Conservation (phyloP, 1,139 yeast genomes). For the Taphrina communis region DNA sequence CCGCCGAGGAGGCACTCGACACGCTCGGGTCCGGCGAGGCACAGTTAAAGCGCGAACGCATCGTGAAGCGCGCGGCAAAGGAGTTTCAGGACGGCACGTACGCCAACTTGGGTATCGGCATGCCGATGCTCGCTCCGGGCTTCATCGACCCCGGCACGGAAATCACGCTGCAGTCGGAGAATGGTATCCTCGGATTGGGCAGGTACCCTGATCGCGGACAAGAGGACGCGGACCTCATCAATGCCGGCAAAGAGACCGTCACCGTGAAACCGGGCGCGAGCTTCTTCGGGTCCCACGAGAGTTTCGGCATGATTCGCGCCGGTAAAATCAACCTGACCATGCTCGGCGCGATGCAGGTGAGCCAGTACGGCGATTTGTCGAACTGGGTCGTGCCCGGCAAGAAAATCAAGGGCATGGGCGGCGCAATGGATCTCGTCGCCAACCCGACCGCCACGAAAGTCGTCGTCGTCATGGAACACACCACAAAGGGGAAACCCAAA, state of each 20-base stretch:
- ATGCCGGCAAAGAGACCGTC: constrained; percentile 62
- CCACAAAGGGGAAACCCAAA: constrained; percentile 58
- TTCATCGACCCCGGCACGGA: constrained; percentile 53
- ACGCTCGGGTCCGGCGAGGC: constrained; percentile 37
- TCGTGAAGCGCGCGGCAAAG: constrained; percentile 58
- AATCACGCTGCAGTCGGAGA: constrained; percentile 59
- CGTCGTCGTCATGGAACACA: constrained; percentile 61
- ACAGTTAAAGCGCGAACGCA: constrained; percentile 51
- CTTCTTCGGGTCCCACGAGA: constrained; percentile 60
- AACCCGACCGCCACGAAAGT: constrained; percentile 58
- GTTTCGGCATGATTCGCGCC: constrained; percentile 60
- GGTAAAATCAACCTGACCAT: constrained; percentile 58
- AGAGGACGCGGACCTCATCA: constrained; percentile 59
- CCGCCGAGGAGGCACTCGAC: constrained; percentile 24
- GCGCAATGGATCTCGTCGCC: constrained; percentile 63
- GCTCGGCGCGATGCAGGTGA: constrained; percentile 61
- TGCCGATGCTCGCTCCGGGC: constrained; percentile 60
- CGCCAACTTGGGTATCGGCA: constrained; percentile 60
- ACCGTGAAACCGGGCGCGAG: constrained; percentile 58
- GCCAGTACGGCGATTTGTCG: constrained; percentile 59
- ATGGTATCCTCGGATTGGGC: constrained; percentile 60
- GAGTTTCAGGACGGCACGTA: constrained; percentile 53
- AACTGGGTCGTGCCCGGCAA: constrained; percentile 61
- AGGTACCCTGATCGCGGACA: constrained; percentile 57
- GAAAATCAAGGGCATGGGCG: constrained; percentile 62